Conservation (phyloP, 1,284 basidiomycete species). For the Megacollybia platyphylla region DNA sequence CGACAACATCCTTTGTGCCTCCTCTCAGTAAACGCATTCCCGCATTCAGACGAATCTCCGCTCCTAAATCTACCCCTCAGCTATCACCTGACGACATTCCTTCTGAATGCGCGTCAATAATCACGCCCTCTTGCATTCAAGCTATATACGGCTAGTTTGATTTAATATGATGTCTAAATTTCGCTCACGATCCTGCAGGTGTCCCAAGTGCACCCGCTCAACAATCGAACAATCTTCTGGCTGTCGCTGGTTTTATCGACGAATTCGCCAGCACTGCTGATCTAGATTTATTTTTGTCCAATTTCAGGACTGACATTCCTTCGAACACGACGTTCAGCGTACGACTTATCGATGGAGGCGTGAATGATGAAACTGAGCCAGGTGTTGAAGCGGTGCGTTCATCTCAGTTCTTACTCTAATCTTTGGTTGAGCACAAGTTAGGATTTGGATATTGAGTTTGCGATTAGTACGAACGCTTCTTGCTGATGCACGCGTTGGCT, state of each 20-base stretch:
- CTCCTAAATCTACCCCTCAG: conserved; percentile 10
- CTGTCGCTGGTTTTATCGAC: conserved; percentile 19
- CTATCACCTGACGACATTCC: background rate
- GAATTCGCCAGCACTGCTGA: conserved; percentile 26
- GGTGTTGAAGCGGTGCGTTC: conserved; percentile 22
- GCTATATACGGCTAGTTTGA: conserved; percentile 9
- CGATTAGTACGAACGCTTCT: conserved; percentile 10
- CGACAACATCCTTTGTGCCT: conserved; percentile 25
- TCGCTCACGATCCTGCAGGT: conserved; percentile 25
- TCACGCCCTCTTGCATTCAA: conserved; percentile 11
- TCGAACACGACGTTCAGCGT: conserved; percentile 10
- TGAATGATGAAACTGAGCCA: conserved; percentile 27
- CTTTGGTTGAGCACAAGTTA: conserved; percentile 8
- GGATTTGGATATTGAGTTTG: conserved; percentile 26
- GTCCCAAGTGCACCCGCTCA: conserved; percentile 20
- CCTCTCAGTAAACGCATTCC: background rate
- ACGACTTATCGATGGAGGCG: conserved; percentile 28
- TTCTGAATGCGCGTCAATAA: conserved; percentile 4
- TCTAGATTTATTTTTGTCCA: conserved; percentile 26
- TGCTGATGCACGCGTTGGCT: background rate
- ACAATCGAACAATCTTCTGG: conserved; percentile 21
- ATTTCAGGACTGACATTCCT: conserved; percentile 10
- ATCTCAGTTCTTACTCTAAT: background rate
- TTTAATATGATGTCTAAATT: conserved; percentile 22
- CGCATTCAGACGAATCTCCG: conserved; percentile 6